Percentiles rank a stretch among this genome's conserved stretches.
These are phyloP conservation scores for Begonia masoniana DNA, from an alignment of 306 rosid genomes.

Conservation along the genomic window DNA sequence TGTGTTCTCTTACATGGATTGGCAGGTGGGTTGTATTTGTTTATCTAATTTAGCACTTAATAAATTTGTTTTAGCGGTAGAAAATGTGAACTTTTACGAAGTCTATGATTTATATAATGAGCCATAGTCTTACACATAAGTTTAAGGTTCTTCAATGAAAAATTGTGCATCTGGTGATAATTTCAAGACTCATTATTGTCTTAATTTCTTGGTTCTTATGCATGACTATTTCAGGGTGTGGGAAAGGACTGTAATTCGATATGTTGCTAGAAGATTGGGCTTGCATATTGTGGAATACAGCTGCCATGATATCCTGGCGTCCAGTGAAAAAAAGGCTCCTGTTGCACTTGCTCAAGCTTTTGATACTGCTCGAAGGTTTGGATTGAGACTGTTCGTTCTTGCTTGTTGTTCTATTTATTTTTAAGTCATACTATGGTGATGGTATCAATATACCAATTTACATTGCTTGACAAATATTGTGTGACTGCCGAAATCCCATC, in stretches of 20 bases:
- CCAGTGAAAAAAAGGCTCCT: conserved; percentile 48
- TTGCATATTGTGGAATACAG: conserved; percentile 87
- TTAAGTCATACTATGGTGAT: background rate
- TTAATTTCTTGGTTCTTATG: conserved; percentile 9
- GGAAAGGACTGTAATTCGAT: conserved; percentile 76
- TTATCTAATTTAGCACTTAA: background rate
- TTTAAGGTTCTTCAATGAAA: too few relatives aligned
- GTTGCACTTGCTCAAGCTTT: conserved; percentile 78
- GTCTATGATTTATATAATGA: too few relatives aligned
- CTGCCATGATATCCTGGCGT: conserved; percentile 56
- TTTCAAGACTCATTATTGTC: too few relatives aligned
- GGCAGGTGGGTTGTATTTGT: conserved; percentile 42
- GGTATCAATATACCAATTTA: background rate
- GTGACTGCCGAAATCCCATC: too few relatives aligned
- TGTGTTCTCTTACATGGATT: conserved; percentile 72
- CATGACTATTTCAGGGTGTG: conserved; percentile 56
- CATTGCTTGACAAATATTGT: background rate
- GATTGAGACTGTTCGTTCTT: conserved; percentile 6
- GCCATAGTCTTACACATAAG: too few relatives aligned
- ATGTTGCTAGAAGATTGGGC: conserved; percentile 81
- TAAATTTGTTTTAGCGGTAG: background rate
- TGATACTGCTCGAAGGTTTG: conserved; percentile 67
- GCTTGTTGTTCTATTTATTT: background rate
- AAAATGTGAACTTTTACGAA: too few relatives aligned
- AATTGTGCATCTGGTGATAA: too few relatives aligned